phyloP scores from a whole-genome alignment of 805 yeast species.

The Metschnikowia santaceciliae region DNA sequence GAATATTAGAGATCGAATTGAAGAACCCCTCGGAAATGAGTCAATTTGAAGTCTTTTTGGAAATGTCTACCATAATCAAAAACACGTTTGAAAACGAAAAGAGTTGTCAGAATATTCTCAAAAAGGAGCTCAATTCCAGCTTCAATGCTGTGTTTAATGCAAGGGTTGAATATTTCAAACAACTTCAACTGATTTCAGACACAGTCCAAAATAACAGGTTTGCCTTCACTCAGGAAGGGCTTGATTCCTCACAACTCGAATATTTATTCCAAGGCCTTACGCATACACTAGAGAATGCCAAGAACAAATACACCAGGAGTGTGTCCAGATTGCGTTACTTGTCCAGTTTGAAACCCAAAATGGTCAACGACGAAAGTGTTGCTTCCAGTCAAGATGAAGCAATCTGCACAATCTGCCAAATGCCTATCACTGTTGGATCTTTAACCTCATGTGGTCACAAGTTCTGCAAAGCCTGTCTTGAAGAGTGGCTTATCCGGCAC shows the following conservation, averaged over 20 bases:
- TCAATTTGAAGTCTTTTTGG: conserved; percentile 18
- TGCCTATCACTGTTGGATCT: conserved; percentile 67
- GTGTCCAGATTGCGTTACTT: conserved; percentile 36
- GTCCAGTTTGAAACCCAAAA: conserved; percentile 19
- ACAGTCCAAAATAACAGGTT: conserved; percentile 46
- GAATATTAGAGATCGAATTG: conserved; percentile 23
- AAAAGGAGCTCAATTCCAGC: conserved; percentile 46
- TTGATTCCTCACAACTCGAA: conserved; percentile 6
- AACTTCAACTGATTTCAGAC: conserved; percentile 83
- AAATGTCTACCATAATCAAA: conserved; percentile 22
- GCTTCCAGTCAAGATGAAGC: conserved; percentile 29
- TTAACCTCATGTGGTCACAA: conserved; percentile 90
- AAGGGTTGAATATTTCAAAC: conserved; percentile 78
- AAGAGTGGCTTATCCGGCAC: conserved; percentile 61
- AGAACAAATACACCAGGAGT: conserved; percentile 24
- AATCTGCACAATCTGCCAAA: conserved; percentile 76
- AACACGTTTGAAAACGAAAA: conserved; percentile 42
- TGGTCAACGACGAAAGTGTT: conserved; percentile 6
- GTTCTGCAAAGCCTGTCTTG: conserved; percentile 79
- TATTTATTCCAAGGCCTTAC: conserved; percentile 6
- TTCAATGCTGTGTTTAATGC: conserved; percentile 69
- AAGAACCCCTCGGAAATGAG: conserved; percentile 16
- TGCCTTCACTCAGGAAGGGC: conserved; percentile 6
- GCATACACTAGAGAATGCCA: conserved; percentile 6
- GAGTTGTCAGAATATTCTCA: conserved; percentile 35